Evolutionary conservation across 169 alveolate genomes (phyloP), one percentile per base, ranked within the genome.

Genomic region (Plasmodium berghei): DNA sequence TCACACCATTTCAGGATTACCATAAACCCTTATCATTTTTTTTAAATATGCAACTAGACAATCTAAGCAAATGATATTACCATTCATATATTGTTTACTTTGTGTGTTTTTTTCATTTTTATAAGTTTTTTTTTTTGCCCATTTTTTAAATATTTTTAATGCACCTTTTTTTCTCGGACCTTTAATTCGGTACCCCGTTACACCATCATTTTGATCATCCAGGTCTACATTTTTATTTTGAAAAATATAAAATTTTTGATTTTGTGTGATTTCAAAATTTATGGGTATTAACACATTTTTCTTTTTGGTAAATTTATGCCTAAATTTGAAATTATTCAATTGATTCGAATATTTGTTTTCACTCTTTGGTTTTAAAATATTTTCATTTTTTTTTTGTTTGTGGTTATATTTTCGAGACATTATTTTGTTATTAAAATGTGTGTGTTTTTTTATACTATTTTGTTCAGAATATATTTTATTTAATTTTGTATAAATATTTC

Each of bases 61-160:
- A 69, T 77, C 89, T 69, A 77, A 56, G 34, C 89, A 77, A 77
- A 77, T 66, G 8, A 77, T 64, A 56, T 77, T 77, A n/a, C 64
- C 89, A 63, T 77, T 77, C 18, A 49, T 49, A 45, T 77, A 77
- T 49, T 77, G 62, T 40, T 40, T 61, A 26, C 18, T 75, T 28
- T 24, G 46, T 10, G 34, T 49, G 49, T 64, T 67, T 34, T 16
- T 18, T 56, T 52, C 46, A 42, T 62, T 63, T 42, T 34, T 49
- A 63, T 26, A 26, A 42, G n/a, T 34, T 74, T 42, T 46, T 45
- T 67, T 34, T 75, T 10, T 40, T 64, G 26, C 20, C 74, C 59
- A 49, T 77, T 63, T 22, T 16, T 64, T 34, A 52, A 52, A 18
- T 0, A 34, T 48, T 5, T 26, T 45, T 77, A 26, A 49, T 14